These are phyloP conservation scores for Leccinum subgranulosum DNA, from an alignment of 768 basidiomycete species.

Conservation along the genomic window DNA sequence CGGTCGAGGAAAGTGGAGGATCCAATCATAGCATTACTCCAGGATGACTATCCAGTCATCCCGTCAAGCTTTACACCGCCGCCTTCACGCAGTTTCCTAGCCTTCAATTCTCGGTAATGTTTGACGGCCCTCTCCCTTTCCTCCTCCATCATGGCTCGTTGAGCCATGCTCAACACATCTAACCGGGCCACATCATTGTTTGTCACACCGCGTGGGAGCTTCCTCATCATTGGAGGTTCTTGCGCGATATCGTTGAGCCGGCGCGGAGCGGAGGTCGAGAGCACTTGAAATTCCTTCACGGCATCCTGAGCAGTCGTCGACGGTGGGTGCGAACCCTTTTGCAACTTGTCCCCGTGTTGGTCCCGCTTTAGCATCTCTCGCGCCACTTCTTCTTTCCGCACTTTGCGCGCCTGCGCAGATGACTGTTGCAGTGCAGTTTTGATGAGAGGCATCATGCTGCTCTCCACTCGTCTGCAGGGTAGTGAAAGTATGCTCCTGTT, in stretches of 20 bases:
- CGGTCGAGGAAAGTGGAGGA: not conserved
- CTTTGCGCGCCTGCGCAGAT: constrained; percentile 46
- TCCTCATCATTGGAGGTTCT: constrained; percentile 63
- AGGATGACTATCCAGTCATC: constrained; percentile 6
- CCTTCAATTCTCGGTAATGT: constrained; percentile 69
- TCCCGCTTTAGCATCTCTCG: constrained; percentile 19
- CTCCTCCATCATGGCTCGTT: constrained; percentile 72
- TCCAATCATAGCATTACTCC: constrained; percentile 9
- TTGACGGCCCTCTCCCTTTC: constrained; percentile 69
- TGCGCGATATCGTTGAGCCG: constrained; percentile 70
- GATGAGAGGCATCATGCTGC: constrained; percentile 62
- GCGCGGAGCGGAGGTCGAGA: constrained; percentile 54
- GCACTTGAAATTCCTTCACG: constrained; percentile 46
- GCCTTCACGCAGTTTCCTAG: constrained; percentile 33
- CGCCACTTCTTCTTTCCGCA: constrained; percentile 31
- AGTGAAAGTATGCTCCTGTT: constrained; percentile 2
- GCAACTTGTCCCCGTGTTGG: constrained; percentile 7
- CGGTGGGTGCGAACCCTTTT: constrained; percentile 14
- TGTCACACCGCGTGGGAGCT: constrained; percentile 47
- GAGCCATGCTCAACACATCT: constrained; percentile 66
- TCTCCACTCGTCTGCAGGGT: constrained; percentile 63
- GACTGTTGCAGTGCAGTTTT: constrained; percentile 59
- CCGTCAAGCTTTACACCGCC: constrained; percentile 8
- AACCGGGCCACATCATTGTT: constrained; percentile 27
- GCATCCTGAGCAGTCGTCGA: constrained; percentile 18